Evolutionary conservation across 2,329 filamentous ascomycete species (phyloP), one percentile per base, ranked within the genome.

Genomic region (Hortaea sp.): DNA sequence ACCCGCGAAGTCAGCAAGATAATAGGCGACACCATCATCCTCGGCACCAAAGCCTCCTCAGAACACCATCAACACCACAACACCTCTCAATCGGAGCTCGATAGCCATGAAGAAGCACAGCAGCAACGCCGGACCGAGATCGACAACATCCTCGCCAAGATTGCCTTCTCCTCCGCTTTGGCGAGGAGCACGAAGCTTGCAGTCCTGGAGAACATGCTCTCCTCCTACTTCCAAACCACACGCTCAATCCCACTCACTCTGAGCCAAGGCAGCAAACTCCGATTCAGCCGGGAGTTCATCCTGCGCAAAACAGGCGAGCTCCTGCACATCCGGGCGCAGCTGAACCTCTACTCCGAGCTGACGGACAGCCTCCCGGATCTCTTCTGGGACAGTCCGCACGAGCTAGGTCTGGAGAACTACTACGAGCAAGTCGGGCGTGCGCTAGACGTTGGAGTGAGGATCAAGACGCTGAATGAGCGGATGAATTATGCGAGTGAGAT

Each of bases 401-500:
- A 95, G 64, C 78, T 95, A 2, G 86, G 88, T 0, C 75, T 98
- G 2, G 92, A 95, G 65, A 85, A 84, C 29, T 97, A 95, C 69
- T 98, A 97, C 65, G 89, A 95, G 56, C 85, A 92, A 65, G 88
- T 95, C 37, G 89, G 90, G 37, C 80, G 83, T 45, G 88, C 88
- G 0, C 75, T 98, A 32, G 92, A 97, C 65, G 89, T 97, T 27
- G 85, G 86, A 31, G 86, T 92, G 28, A 78, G 92, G 43, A 97
- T 97, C 68, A 86, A 85, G 58, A 82, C 87, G 12, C 69, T 97
- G 56, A 98, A 98, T 64, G 87, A 94, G 69, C 94, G 94, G 70
- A 94, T 98, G 79, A 90, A 95, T 61, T 97, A 98, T 64, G 92
- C 90, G 1, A 86, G 92, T 60, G 90, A 97, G 65, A 95, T 95